phyloP scores from a whole-genome alignment of 371 early-diverging fungal genomes.

The Mortierella polycephala region DNA sequence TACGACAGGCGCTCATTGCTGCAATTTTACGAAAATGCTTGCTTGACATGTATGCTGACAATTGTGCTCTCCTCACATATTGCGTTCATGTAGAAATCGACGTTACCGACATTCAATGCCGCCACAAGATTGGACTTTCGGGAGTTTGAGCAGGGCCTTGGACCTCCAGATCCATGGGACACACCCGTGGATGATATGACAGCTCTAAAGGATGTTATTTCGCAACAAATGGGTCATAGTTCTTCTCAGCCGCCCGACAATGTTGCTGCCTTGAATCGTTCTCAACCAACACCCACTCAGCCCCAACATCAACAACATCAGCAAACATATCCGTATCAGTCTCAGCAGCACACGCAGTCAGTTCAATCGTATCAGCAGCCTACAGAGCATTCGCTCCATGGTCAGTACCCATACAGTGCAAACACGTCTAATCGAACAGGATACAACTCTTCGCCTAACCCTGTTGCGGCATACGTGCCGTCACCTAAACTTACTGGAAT shows the following conservation, averaged over 20 bases:
- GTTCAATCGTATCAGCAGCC: constrained; percentile 22
- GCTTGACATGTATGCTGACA: too few species aligned
- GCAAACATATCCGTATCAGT: constrained; percentile 17
- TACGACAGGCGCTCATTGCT: too few species aligned
- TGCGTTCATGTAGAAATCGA: constrained; percentile 28
- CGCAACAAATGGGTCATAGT: constrained; percentile 32
- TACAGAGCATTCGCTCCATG: constrained; percentile 4
- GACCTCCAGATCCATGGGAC: constrained; percentile 83
- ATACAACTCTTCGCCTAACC: constrained; percentile 35
- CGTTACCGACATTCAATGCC: constrained; percentile 23
- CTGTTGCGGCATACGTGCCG: constrained; percentile 38
- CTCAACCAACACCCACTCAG: constrained; percentile 16
- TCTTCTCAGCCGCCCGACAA: constrained; percentile 12
- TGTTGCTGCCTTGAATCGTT: constrained; percentile 1
- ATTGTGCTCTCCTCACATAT: not conserved
- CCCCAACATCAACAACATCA: constrained; percentile 25
- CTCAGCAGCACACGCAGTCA: constrained; percentile 17
- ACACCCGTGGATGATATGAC: constrained; percentile 67
- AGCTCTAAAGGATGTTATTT: constrained; percentile 46
- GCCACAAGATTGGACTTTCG: constrained; percentile 61
- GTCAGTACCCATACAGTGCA: constrained; percentile 10
- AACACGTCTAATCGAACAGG: constrained; percentile 2
- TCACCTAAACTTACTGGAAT: constrained; percentile 39
- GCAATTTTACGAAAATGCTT: too few species aligned
- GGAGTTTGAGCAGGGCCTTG: constrained; percentile 77